These are phyloP conservation scores for Phialophora tarda DNA, from an alignment of 2,329 filamentous ascomycete species.

Conservation along the genomic window DNA sequence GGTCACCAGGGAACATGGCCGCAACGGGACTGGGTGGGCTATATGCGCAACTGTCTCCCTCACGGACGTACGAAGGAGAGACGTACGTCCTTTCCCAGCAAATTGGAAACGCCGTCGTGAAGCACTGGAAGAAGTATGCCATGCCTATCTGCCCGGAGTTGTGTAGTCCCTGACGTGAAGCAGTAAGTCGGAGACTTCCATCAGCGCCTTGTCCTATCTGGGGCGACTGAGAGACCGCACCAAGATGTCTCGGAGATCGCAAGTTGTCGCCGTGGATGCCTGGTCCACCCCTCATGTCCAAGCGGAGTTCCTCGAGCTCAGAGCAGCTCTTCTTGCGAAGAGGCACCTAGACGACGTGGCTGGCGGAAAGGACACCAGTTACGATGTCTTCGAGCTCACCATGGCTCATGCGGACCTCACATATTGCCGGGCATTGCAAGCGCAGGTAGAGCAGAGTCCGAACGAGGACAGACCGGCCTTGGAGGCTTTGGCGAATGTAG, in stretches of 20 bases:
- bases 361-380: constrained; percentile 38
- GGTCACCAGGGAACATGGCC: constrained; percentile 16
- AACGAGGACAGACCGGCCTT: constrained; percentile 15
- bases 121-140: constrained; percentile 34
- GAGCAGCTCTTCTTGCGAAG: constrained; percentile 32
- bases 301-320: constrained; percentile 35
- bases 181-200: constrained; percentile 32
- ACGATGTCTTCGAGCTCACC: constrained; percentile 36
- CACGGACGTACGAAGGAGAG: constrained; percentile 23
- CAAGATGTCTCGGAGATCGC: constrained; percentile 12
- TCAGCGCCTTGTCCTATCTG: constrained; percentile 36
- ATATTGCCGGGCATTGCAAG: constrained; percentile 37
- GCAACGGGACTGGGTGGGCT: constrained; percentile 13
- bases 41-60: constrained; percentile 20
- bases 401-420: constrained; percentile 40
- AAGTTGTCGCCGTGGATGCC: constrained; percentile 21
- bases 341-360: constrained; percentile 34
- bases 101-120: constrained; percentile 24
- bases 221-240: constrained; percentile 24
- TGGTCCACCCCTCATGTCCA: constrained; percentile 36
- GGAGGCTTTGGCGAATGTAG: constrained; percentile 34
- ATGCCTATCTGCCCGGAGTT: not conserved
- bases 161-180: not conserved
- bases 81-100: constrained; percentile 25
- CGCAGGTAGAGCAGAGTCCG: constrained; percentile 24